Conservation (phyloP, 202 grass and related monocot species). For the Elaeis oleifera region DNA sequence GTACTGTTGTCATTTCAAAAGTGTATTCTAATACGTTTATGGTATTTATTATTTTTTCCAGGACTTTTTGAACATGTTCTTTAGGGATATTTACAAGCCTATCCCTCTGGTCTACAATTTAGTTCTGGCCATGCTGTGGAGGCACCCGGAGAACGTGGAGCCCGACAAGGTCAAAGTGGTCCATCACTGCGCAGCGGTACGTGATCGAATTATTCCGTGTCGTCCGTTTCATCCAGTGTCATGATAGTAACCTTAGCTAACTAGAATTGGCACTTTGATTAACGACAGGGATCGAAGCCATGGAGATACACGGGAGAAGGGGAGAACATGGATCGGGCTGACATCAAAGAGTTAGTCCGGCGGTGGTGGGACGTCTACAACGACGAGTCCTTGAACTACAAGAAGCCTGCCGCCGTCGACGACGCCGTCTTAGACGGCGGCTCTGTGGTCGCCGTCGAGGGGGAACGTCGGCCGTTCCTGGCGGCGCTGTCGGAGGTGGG, state of each 20-base stretch:
- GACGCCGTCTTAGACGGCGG: not conserved
- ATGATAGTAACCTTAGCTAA: too few species aligned
- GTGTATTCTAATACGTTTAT: too few species aligned
- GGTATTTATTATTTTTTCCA: constrained; percentile 4
- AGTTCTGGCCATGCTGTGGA: constrained; percentile 69
- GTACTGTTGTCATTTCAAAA: too few species aligned
- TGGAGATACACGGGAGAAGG: constrained; percentile 71
- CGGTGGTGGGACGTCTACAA: constrained; percentile 52
- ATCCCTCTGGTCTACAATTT: constrained; percentile 48
- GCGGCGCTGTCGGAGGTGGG: constrained; percentile 39
- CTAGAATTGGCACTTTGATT: not conserved
- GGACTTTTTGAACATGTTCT: constrained; percentile 80
- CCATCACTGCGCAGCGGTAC: constrained; percentile 63
- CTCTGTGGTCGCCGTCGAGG: not conserved
- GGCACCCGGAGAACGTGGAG: constrained; percentile 52
- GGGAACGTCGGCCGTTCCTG: constrained; percentile 19
- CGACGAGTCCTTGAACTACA: constrained; percentile 42
- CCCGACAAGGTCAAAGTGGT: constrained; percentile 55
- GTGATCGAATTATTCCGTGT: not conserved
- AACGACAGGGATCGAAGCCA: constrained; percentile 46
- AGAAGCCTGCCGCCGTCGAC: not conserved
- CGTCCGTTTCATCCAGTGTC: too few species aligned
- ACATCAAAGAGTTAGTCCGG: constrained; percentile 47
- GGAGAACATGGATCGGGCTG: constrained; percentile 54
- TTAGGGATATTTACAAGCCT: constrained; percentile 35